Base-by-base conservation (phyloP, 2,329 filamentous ascomycete genomes). In the Meredithiella fracta region DNA sequence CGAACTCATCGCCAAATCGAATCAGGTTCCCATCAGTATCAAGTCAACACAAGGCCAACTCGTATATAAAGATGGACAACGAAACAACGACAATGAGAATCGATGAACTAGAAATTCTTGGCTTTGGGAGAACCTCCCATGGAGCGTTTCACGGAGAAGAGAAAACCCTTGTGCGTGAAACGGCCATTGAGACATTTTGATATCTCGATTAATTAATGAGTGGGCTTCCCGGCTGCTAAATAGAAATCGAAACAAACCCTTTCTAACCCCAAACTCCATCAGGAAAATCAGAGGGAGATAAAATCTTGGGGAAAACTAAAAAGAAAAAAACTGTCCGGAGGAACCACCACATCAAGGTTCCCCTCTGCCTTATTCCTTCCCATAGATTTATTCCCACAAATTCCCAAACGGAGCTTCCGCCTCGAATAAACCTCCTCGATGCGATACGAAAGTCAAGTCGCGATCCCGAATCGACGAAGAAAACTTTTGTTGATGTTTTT, bases 51-150 rank as follows among this genome's bases (percentile, higher is more conserved):
- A 7, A 37, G 5, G 22, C 3, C n/a, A n/a, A 44, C 37, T 17
- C 37, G 26, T 47, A 23, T 42, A 20, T 53, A 14, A 11, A 15
- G 31, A 9, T 42, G 20, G 5, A n/a, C 5, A 25, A 6, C 3
- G 5, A 14, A 53, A 11, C 22, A n/a, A 15, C 1, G 9, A n/a
- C n/a, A n/a, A 20, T n/a, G 9, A 34, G 57, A 54, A 54, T 55
- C 57, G 50, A 51, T 25, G 20, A 26, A 38, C 22, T 40, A 23
- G 23, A 23, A 44, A 51, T 51, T 37, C 47, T 56, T 51, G 58
- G 54, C 79, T 84, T 83, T 79, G 80, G 82, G 80, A 84, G 69
- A 66, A 79, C 79, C 81, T 85, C 82, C 79, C 80, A 83, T 83
- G 80, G 80, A 83, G 69, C 80, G 82, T 76, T 79, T 82, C 80